These are phyloP conservation scores for Eutrema japonicum DNA, from an alignment of 345 rosid genomes.

Conservation along the genomic window DNA sequence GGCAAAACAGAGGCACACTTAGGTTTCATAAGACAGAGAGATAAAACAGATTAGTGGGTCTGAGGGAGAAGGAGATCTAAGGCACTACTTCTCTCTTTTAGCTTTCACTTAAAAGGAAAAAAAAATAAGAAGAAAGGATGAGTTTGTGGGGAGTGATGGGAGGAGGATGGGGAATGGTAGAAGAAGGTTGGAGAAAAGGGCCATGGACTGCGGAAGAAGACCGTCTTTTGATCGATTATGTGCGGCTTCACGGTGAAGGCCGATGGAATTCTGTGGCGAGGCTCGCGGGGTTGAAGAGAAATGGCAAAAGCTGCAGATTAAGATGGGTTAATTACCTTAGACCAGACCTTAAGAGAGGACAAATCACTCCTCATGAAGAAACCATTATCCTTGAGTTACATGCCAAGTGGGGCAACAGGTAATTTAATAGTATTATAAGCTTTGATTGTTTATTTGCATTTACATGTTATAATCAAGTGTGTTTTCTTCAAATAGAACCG, in stretches of 20 bases:
- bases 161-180: slow-evolving; percentile 71
- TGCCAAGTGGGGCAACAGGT: slow-evolving; percentile 97
- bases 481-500: background rate
- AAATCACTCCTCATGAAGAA: slow-evolving; percentile 90
- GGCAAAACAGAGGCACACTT: slow-evolving; percentile 34
- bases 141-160: slow-evolving; percentile 70
- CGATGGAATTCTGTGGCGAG: slow-evolving; percentile 93
- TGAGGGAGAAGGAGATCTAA: slow-evolving; percentile 21
- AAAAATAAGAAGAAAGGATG: slow-evolving; percentile 43
- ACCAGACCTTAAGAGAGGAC: slow-evolving; percentile 95
- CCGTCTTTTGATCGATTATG: slow-evolving; percentile 72
- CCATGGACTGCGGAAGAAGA: slow-evolving; percentile 98
- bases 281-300: slow-evolving; percentile 86
- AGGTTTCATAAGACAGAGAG: slow-evolving; percentile 30
- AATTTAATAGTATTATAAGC: background rate
- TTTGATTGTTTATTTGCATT: slow-evolving; percentile 6
- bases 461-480: background rate
- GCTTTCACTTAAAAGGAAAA: background rate
- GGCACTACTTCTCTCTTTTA: background rate
- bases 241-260: slow-evolving; percentile 80
- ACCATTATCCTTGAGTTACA: slow-evolving; percentile 80
- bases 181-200: slow-evolving; percentile 89
- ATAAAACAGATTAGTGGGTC: slow-evolving; percentile 4
- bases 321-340: slow-evolving; percentile 96
- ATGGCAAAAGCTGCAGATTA: slow-evolving; percentile 91